These are phyloP conservation scores for Phytophthora cryptogea DNA, from an alignment of 352 stramenopile species.

Conservation along the genomic window DNA sequence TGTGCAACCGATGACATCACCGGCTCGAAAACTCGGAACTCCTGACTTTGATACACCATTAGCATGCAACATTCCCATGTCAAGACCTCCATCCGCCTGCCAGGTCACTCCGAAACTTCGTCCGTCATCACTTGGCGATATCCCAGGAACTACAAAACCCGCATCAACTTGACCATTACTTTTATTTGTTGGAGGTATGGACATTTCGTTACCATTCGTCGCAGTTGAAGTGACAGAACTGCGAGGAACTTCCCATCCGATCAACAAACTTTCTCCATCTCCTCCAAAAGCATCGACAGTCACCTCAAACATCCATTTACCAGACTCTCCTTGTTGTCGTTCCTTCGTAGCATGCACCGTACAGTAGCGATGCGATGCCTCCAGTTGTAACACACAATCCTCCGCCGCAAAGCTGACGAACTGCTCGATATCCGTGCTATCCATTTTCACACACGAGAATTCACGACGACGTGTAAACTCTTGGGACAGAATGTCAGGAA, in stretches of 20 bases:
- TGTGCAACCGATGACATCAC: conserved; percentile 74
- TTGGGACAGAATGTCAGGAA: conserved; percentile 59
- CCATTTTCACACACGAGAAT: conserved; percentile 78
- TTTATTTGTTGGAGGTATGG: conserved; percentile 8
- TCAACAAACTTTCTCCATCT: conserved; percentile 71
- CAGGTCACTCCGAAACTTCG: conserved; percentile 73
- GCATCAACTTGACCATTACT: not conserved
- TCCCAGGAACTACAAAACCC: conserved; percentile 50
- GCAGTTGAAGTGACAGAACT: not conserved
- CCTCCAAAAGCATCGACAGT: conserved; percentile 56
- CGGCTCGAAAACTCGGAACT: conserved; percentile 63
- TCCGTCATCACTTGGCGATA: conserved; percentile 59
- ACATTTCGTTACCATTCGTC: not conserved
- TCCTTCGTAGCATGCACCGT: conserved; percentile 75
- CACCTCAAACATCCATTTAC: conserved; percentile 84
- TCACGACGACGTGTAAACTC: conserved; percentile 67
- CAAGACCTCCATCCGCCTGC: conserved; percentile 71
- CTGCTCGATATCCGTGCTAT: conserved; percentile 52
- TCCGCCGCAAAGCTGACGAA: conserved; percentile 77
- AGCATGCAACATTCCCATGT: conserved; percentile 76
- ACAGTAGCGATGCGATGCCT: conserved; percentile 68
- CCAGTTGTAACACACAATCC: conserved; percentile 74
- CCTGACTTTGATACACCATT: conserved; percentile 72
- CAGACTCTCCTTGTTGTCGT: conserved; percentile 67
- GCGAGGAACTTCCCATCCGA: conserved; percentile 78